Evolutionary conservation across 2,329 filamentous ascomycete species (phyloP), one percentile per base, ranked within the genome.

Genomic region (Aplosporella prunicola): DNA sequence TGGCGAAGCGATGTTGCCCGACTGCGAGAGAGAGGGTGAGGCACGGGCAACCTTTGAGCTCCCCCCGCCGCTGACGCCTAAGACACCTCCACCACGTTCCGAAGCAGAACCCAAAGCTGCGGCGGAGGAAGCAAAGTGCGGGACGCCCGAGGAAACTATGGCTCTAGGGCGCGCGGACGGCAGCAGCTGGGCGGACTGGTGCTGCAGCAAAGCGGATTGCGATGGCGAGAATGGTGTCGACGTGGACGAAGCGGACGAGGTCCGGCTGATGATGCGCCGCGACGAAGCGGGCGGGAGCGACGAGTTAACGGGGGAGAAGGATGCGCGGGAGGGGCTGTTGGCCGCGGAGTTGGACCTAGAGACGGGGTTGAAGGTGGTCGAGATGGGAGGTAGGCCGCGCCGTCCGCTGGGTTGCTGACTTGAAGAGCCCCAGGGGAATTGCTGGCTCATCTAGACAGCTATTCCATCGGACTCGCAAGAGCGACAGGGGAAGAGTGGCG

Each of bases 21-120:
- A 69, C 51, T 69, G 64, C 40, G 71, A 71, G 38, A 72, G 63
- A 39, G 74, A 70, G 47, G 75, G 74, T 58, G 75, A 77, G 56
- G 74, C 74, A 50, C 71, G 68, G 49, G 67, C 67, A 51, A 72
- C 65, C 61, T 74, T 69, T 42, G 70, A 66, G 55, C 63, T 62
- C 60, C 68, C 70, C 61, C 69, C 69, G 59, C 68, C 70, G 61
- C 68, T 60, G 55, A 62, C 67, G 56, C 63, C 56, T 42, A 51
- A 63, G 53, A 66, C 65, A 53, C 63, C 68, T 61, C 67, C 69
- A 60, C 62, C 66, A 55, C 62, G 60, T 55, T 66, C 62, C 46
- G 62, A 60, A 48, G 61, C 56, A 50, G 62, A 57, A 52, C 66
- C 57, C 53, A 68, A 65, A 57, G 67, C 64, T 58, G 71, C 64